A percentile compares a stretch with the other conserved stretches of the same genome.
Evolutionary conservation across 768 basidiomycete genomes (phyloP).

Genomic region (Sarcodon sp.): DNA sequence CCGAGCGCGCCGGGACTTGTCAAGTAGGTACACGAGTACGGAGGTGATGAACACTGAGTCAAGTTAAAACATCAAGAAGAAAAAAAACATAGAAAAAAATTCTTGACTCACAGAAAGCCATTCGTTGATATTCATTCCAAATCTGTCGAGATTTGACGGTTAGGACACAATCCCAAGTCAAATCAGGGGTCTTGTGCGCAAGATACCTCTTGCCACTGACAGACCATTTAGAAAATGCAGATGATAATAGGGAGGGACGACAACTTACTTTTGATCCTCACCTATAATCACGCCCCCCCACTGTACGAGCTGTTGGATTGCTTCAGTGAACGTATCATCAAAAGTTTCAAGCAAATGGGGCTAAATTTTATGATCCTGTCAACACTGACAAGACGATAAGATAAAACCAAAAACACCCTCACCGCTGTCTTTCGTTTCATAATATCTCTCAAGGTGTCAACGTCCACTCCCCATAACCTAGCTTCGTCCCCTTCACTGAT

Average conservation of each 20-base stretch:
- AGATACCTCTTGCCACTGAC: conserved; percentile 60
- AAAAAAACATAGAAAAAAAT: conserved; percentile 3
- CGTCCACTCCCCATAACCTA: conserved; percentile 60
- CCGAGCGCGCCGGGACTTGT: conserved; percentile 26
- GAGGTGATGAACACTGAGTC: background rate
- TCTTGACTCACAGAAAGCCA: conserved; percentile 41
- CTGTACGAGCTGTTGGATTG: conserved; percentile 61
- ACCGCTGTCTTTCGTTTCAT: conserved; percentile 49
- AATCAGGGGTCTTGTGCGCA: conserved; percentile 56
- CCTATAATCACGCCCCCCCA: conserved; percentile 64
- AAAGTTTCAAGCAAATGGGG: conserved; percentile 41
- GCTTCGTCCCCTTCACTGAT: conserved; percentile 38
- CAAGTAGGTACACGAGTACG: background rate
- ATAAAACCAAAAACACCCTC: conserved; percentile 10
- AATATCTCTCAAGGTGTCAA: conserved; percentile 40
- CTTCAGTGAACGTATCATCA: conserved; percentile 67
- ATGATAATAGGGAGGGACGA: background rate
- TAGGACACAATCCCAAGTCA: conserved; percentile 54
- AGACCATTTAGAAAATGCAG: background rate
- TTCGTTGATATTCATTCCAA: conserved; percentile 58
- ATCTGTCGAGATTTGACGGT: conserved; percentile 52
- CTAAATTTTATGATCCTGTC: conserved; percentile 17
- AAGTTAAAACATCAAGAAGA: background rate
- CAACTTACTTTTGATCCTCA: conserved; percentile 49
- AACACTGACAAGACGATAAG: background rate